Evolutionary conservation across 768 basidiomycete genomes (phyloP), one percentile per base, ranked within the genome.

Genomic region (Mycena indigotica): DNA sequence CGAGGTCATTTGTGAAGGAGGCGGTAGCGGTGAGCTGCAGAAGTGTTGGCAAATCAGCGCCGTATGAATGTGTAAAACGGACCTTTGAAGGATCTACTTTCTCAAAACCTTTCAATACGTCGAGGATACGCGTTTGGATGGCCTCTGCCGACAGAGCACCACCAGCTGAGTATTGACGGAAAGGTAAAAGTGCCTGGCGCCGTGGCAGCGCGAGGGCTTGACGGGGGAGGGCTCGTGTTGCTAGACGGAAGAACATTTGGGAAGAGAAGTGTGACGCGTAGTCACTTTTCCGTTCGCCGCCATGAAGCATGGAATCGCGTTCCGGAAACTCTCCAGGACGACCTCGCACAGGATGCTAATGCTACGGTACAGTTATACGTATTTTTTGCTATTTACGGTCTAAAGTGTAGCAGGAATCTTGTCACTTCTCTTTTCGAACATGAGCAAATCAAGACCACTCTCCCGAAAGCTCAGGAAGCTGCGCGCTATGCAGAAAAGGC

Each of bases 271-370:
- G 60, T 52, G 46, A 51, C 24, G 15, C 23, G 26, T 21, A 26
- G 24, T 16, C 17, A 38, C 16, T 57, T 1, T 64, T 64, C 35
- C 12, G 35, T 35, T 57, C 52, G 44, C 64, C 59, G 65, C 67
- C 63, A 95, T 96, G 94, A 94, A 96, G 79, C 95, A 98, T 85
- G 93, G 94, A 38, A 80, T 93, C 54, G 91, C 92, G 19, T 92
- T 94, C 73, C 85, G 94, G 69, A 96, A 95, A 69, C 86, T 97
- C 70, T 91, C 91, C 69, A 84, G 95, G 75, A 89, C 92, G 19
- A 88, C 93, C 53, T 91, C 94, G 12, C 96, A 98, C 70, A 81
- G 96, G 65, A 89, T 89, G 79, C 81, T 97, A 54, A 93, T 98
- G 89, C 79, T 98, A 53, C 82, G 96, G 94, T 95, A 66, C 57